These are phyloP conservation scores for Sphaceloma murrayae DNA, from an alignment of 2,329 filamentous ascomycete species.

Conservation along the genomic window DNA sequence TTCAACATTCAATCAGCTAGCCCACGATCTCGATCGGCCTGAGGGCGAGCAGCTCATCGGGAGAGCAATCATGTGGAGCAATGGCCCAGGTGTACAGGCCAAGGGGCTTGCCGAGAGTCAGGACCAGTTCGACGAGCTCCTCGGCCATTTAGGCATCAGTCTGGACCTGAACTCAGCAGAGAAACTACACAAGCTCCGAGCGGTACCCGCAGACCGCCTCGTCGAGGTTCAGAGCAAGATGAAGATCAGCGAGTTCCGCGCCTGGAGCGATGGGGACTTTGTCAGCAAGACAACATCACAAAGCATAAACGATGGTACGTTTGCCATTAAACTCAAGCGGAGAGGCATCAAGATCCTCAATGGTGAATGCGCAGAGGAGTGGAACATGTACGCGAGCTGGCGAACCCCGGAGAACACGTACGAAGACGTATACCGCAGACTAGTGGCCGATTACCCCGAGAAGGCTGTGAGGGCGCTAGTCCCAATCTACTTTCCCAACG, in stretches of 20 bases:
- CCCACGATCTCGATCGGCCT: slow-evolving; percentile 44
- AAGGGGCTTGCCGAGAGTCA: slow-evolving; percentile 41
- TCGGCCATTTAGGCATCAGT: slow-evolving; percentile 38
- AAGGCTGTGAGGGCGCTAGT: slow-evolving; percentile 37
- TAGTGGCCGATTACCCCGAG: slow-evolving; percentile 45
- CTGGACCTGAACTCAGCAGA: slow-evolving; percentile 30
- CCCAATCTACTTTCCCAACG: slow-evolving; percentile 17
- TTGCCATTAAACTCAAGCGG: slow-evolving; percentile 36
- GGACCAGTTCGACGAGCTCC: slow-evolving; percentile 44
- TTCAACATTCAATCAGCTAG: slow-evolving; percentile 48
- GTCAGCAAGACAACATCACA: slow-evolving; percentile 36
- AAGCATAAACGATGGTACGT: slow-evolving; percentile 41
- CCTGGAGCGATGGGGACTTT: slow-evolving; percentile 42
- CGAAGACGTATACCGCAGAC: slow-evolving; percentile 35
- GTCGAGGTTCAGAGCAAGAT: slow-evolving; percentile 36
- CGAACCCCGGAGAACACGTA: slow-evolving; percentile 38
- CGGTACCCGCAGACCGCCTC: slow-evolving; percentile 32
- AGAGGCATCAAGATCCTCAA: slow-evolving; percentile 43
- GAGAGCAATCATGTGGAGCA: slow-evolving; percentile 45
- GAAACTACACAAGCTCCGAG: slow-evolving; percentile 40
- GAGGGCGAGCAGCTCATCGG: slow-evolving; percentile 40
- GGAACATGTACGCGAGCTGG: slow-evolving; percentile 43
- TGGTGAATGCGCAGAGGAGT: slow-evolving; percentile 48
- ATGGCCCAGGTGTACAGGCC: slow-evolving; percentile 46
- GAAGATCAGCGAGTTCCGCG: slow-evolving; percentile 46